A percentile compares a stretch with the other conserved stretches of the same genome.
Evolutionary conservation across 768 basidiomycete genomes (phyloP).

Genomic region (Royoungia palumana): DNA sequence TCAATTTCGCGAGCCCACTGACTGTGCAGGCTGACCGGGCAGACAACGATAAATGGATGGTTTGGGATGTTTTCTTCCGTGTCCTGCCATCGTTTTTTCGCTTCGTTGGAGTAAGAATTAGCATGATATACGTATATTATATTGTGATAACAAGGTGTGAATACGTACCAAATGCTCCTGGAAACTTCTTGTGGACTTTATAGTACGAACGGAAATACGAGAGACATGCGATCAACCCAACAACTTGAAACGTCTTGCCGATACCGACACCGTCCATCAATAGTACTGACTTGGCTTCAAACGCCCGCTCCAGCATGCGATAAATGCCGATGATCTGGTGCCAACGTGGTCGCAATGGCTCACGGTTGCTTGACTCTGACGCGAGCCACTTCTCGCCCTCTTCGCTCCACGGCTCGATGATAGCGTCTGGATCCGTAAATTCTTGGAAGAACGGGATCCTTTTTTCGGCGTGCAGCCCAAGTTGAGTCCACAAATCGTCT

Average conservation of each 20-base stretch:
- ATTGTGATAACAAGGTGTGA: too few species aligned
- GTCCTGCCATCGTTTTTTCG: background rate
- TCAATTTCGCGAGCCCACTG: constrained; percentile 1
- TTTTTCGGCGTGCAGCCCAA: background rate
- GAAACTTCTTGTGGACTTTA: background rate
- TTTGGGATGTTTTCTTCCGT: background rate
- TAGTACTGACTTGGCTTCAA: constrained; percentile 6
- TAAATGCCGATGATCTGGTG: constrained; percentile 22
- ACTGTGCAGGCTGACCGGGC: background rate
- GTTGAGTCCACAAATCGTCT: background rate
- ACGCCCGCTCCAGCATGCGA: constrained; percentile 9
- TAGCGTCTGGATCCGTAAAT: background rate
- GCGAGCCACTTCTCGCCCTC: constrained; percentile 12
- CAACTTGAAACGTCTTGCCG: constrained; percentile 21
- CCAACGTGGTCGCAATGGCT: constrained; percentile 10
- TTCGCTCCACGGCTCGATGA: constrained; percentile 4
- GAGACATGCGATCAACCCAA: constrained; percentile 13
- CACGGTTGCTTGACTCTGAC: background rate
- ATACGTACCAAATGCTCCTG: background rate
- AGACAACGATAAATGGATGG: background rate
- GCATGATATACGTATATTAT: too few species aligned
- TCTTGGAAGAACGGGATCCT: constrained; percentile 1
- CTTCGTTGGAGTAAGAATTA: background rate
- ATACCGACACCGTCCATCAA: constrained; percentile 27
- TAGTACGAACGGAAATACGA: constrained; percentile 3